Evolutionary conservation across 1,139 yeast species (phyloP).

Genomic region (Citeromyces hawaiiensis): DNA sequence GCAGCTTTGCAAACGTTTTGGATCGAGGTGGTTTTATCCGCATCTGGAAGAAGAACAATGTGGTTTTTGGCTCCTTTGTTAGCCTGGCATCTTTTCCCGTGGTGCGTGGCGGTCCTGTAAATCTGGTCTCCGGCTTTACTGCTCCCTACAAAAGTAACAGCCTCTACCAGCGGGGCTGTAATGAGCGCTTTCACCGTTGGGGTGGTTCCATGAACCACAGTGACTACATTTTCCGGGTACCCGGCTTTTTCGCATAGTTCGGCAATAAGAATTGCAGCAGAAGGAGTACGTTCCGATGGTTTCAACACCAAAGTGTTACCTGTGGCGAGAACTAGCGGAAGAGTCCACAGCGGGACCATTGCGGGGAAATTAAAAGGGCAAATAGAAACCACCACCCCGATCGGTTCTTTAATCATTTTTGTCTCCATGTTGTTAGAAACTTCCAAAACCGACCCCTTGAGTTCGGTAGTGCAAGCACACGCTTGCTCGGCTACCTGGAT

Average conservation of each 20-base stretch:
- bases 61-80: conserved; percentile 19
- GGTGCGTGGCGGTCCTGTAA: conserved; percentile 13
- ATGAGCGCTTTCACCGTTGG: conserved; percentile 63
- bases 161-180: conserved; percentile 69
- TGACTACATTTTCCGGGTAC: conserved; percentile 64
- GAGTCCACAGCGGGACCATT: conserved; percentile 66
- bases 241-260: conserved; percentile 70
- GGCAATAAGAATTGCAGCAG: conserved; percentile 67
- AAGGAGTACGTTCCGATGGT: conserved; percentile 73
- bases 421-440: conserved; percentile 73
- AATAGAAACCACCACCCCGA: conserved; percentile 14
- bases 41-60: conserved; percentile 17
- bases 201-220: conserved; percentile 66
- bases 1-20: conserved; percentile 57
- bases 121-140: conserved; percentile 18
- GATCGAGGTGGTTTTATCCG: conserved; percentile 37
- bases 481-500: conserved; percentile 71
- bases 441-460: conserved; percentile 55
- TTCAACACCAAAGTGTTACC: conserved; percentile 69
- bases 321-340: conserved; percentile 63
- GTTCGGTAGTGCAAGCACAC: conserved; percentile 46
- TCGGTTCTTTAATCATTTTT: conserved; percentile 53
- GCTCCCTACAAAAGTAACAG: conserved; percentile 36
- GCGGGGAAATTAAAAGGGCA: conserved; percentile 18
- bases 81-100: conserved; percentile 16